Evolutionary conservation across 208 protist species (phyloP).

Genomic region (Crithidia brevicula): DNA sequence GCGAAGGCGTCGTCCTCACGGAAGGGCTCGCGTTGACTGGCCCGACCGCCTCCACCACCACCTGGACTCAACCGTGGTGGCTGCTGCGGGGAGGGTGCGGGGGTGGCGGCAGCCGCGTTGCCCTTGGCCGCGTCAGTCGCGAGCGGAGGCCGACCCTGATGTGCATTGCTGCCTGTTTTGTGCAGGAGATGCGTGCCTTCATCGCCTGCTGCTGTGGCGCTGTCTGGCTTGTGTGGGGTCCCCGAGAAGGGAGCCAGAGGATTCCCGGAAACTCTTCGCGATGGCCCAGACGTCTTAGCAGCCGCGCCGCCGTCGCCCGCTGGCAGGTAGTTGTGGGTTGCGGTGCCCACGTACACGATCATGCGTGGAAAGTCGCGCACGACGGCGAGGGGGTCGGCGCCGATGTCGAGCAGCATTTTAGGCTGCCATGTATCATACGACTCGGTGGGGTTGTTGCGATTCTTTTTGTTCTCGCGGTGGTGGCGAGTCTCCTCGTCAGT

Average conservation of each 20-base stretch:
- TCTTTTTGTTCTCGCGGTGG: conserved; percentile 45
- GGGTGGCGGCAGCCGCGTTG: background rate
- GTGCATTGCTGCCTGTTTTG: background rate
- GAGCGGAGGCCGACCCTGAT: conserved; percentile 5
- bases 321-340: conserved; percentile 1
- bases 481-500: conserved; percentile 21
- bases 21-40: conserved; percentile 3
- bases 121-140: background rate
- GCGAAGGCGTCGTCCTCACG: conserved; percentile 28
- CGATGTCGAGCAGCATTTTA: conserved; percentile 54
- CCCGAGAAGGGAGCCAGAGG: conserved; percentile 6
- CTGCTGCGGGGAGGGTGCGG: conserved; percentile 3
- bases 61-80: background rate
- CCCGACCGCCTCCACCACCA: background rate
- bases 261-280: conserved; percentile 1
- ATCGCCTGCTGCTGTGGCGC: too few relatives aligned
- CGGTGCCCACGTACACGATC: conserved; percentile 50
- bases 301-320: background rate
- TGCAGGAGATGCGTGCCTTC: background rate
- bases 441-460: conserved; percentile 53
- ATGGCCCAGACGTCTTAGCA: background rate
- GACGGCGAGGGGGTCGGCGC: conserved; percentile 56
- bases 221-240: background rate
- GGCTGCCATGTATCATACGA: conserved; percentile 43
- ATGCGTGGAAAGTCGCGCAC: conserved; percentile 85